These are phyloP conservation scores for Yarrowia sp. DNA, from an alignment of 805 yeast genomes.

Conservation along the genomic window DNA sequence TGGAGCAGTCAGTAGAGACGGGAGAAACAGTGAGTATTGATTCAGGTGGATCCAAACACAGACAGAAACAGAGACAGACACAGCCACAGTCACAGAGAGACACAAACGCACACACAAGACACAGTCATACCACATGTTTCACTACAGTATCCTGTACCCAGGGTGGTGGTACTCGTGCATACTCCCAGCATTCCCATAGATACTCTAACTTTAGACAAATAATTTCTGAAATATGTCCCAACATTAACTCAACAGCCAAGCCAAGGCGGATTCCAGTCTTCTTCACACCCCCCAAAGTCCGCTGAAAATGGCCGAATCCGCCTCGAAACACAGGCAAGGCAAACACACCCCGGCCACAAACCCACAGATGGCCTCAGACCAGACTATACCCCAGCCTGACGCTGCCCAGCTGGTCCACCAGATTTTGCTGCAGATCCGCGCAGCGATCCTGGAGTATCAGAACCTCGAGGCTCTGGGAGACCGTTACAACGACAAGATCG, in stretches of 20 bases:
- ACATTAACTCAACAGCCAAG: not conserved
- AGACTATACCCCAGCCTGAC: not conserved
- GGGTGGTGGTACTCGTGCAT: too few relatives aligned
- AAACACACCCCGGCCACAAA: not conserved
- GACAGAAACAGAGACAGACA: too few relatives aligned
- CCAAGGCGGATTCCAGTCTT: not conserved
- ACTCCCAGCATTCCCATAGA: too few relatives aligned
- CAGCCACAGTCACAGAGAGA: too few relatives aligned
- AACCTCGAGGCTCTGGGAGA: slow-evolving; percentile 20
- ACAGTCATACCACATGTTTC: too few relatives aligned
- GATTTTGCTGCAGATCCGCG: slow-evolving; percentile 11
- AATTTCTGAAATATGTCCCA: not conserved
- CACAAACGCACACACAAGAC: too few relatives aligned
- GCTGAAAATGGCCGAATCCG: not conserved
- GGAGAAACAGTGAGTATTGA: too few relatives aligned
- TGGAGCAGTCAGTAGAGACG: too few relatives aligned
- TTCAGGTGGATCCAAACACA: too few relatives aligned
- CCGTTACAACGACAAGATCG: slow-evolving; percentile 7
- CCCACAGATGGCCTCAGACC: not conserved
- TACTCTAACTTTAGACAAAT: too few relatives aligned
- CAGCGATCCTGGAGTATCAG: slow-evolving; percentile 22
- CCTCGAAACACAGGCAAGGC: not conserved
- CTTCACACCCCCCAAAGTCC: not conserved
- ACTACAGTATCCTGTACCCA: too few relatives aligned
- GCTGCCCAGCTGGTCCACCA: slow-evolving; percentile 8